Evolutionary conservation across 495 filamentous ascomycete genomes (phyloP), one percentile per base, ranked within the genome.

Genomic region (Lophiotrema nucula): DNA sequence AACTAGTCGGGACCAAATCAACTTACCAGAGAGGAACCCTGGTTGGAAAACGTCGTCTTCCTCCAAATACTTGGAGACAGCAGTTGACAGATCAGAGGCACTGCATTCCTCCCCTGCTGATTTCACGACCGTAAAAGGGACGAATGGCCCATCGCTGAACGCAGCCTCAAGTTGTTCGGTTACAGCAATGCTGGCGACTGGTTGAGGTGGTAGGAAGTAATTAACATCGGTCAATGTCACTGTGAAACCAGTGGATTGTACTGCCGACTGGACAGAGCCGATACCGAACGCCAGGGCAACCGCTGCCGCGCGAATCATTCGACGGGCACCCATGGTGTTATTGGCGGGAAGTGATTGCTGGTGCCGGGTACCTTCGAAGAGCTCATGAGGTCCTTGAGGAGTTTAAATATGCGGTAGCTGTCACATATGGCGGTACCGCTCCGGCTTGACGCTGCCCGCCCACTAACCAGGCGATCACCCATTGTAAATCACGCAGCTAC

Each of bases 31-130:
- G 5, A 67, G 45, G 37, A 72, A 72, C n/a, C 53, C 68, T 47
- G 48, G 42, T 23, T 65, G 64, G 49, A 66, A 70, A 8, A 72
- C 68, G 63, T 70, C 70, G 45, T 70, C 70, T 8, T 15, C 15
- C 11, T 26, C 48, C 5, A 47, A 27, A 47, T 57, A 53, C 2
- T 48, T 52, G 13, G 53, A 25, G 11, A 35, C 37, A 5, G 53
- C 3, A 2, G 51, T n/a, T 3, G 52, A 56, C 19, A 62, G 8
- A 8, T 62, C 58, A 11, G 45, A 46, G 13, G 27, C 25, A 15
- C 28, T 55, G 44, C 49, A 68, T 4, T 42, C 58, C 5, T 56
- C n/a, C 23, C 55, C 47, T 18, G 41, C 37, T 4, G 66, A 58
- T 4, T 43, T 57, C 41, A 69, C 25, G 16, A 69, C 64, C 2